Evolutionary conservation across 2,329 filamentous ascomycete genomes (phyloP), one percentile per base, ranked within the genome.

Genomic region (Lachnellula subtilissima): DNA sequence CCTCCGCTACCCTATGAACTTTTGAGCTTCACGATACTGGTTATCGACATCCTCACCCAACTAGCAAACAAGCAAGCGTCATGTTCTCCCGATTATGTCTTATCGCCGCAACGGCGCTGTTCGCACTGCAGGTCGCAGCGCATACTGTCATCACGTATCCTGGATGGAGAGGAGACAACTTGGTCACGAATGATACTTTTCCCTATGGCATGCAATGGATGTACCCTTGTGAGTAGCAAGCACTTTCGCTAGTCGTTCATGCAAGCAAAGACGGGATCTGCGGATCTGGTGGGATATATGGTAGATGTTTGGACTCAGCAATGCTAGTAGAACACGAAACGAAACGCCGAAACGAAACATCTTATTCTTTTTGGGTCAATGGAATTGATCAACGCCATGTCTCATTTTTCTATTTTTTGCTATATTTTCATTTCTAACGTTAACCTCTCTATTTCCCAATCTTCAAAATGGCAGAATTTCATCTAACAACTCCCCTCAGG

Each of bases 401-500:
- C 37, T 40, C n/a, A 17, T 45, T 19, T 17, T 22, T 25, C 19
- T 1, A 2, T 45, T 11, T 22, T 23, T 11, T 25, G 23, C 22
- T 22, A 12, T 23, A 45, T 45, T 45, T 5, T 22, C 5, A 17
- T 17, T 45, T 14, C 7, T 19, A 11, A 45, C n/a, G 22, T 23
- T 11, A 19, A 15, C 5, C 5, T 19, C 42, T 5, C 17, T 22
- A 39, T 39, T 17, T 39, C 5, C 42, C 4, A 17, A 12, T 19
- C 7, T 19, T 11, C 15, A 25, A 25, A 45, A 45, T 19, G 42
- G n/a, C 2, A 17, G 9, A 42, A 53, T 19, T n/a, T 17, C 35
- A 47, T 40, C 54, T 57, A 58, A 64, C 40, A 55, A 17, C 15
- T 32, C 39, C 40, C 47, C 37, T 36, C 66, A 97, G 93, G 93